These are phyloP conservation scores for Diaporthe caulivora DNA, from an alignment of 2,329 filamentous ascomycete species.

Conservation along the genomic window DNA sequence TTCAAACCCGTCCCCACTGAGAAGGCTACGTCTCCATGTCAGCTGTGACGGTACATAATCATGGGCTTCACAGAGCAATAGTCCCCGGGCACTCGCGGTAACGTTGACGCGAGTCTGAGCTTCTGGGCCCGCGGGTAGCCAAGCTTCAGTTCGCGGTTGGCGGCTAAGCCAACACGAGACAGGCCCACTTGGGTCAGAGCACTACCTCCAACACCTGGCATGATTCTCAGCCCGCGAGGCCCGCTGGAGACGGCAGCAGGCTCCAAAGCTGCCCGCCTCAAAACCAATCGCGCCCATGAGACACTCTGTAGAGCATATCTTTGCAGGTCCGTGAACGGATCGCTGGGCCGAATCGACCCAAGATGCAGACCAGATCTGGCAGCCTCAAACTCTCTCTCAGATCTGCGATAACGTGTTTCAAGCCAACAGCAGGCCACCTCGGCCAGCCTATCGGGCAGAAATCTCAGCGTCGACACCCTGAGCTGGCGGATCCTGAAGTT, in stretches of 20 bases:
- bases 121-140: neutral
- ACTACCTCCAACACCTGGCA: slow-evolving; percentile 15
- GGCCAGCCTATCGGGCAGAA: slow-evolving; percentile 22
- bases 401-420: slow-evolving; percentile 25
- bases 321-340: slow-evolving; percentile 12
- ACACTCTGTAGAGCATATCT: neutral
- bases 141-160: slow-evolving; percentile 7
- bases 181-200: slow-evolving; percentile 7
- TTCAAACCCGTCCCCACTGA: neutral
- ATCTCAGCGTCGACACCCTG: slow-evolving; percentile 5
- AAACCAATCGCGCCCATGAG: neutral
- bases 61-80: neutral
- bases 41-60: neutral
- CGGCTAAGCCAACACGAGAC: neutral
- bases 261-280: neutral
- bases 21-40: neutral
- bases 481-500: slow-evolving; percentile 19
- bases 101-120: neutral
- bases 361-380: slow-evolving; percentile 27
- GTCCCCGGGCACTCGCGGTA: neutral
- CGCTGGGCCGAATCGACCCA: slow-evolving; percentile 13
- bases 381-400: slow-evolving; percentile 21
- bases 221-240: slow-evolving; percentile 7
- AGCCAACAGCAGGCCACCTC: slow-evolving; percentile 2
- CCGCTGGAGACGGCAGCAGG: neutral